Conservation (phyloP, 257 asterid species). For the Thymus mandschuricus region DNA sequence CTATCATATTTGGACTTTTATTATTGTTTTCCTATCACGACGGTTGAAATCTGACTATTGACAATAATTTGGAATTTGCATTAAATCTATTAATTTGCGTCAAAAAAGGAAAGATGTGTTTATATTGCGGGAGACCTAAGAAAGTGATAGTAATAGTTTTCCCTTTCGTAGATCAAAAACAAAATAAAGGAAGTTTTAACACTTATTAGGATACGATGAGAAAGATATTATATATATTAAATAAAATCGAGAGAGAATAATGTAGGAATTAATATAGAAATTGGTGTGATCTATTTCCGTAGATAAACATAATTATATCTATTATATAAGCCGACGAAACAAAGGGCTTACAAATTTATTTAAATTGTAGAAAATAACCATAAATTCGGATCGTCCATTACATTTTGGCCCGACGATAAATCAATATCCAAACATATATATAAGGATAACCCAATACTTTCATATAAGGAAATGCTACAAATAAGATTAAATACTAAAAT, state of each 20-base stretch:
- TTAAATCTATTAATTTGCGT: background rate
- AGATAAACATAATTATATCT: too few relatives aligned
- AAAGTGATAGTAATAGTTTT: background rate
- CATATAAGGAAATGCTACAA: background rate
- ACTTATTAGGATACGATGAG: background rate
- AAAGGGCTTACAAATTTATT: too few relatives aligned
- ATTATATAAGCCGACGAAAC: too few relatives aligned
- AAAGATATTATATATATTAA: too few relatives aligned
- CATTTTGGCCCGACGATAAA: too few relatives aligned
- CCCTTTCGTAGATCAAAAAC: background rate
- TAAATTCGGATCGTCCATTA: too few relatives aligned
- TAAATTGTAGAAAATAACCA: too few relatives aligned
- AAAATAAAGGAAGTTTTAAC: too few relatives aligned
- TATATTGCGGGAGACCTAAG: too few relatives aligned
- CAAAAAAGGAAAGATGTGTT: background rate
- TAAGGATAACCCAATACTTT: too few relatives aligned
- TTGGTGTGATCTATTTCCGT: background rate
- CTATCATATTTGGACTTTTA: constrained; percentile 25
- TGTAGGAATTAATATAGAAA: background rate
- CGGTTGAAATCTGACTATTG: constrained; percentile 4
- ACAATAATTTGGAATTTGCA: background rate
- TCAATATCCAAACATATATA: too few relatives aligned
- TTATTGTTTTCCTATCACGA: background rate
- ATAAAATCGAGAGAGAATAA: too few relatives aligned
- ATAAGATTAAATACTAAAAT: background rate